Evolutionary conservation across 1,139 yeast genomes (phyloP), one percentile per base, ranked within the genome.

Genomic region (Arxiozyma slooffiae): DNA sequence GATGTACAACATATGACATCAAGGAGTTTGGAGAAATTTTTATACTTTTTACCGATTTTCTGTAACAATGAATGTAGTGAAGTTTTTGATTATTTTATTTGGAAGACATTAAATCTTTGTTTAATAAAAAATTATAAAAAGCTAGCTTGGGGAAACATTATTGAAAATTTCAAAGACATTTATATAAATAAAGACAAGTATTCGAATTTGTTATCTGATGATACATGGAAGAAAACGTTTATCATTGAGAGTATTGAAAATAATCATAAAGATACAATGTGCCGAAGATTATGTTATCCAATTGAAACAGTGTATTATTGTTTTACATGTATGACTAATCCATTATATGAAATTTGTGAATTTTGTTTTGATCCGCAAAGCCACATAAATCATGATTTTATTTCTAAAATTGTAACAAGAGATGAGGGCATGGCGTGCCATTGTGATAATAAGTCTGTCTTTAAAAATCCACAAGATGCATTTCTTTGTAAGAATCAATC

Each of bases 371-470:
- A 81, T 51, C 80, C 81, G 2, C 81, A 79, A 5, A 75, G 76
- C 52, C 98, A 92, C 67, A 64, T 67, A 37, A 95, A 81, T 48
- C 98, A 92, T 65, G 79, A 81, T 44, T 84, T 86, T 16, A 81
- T 83, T 50, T 79, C 85, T 17, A 77, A 82, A 41, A 81, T 88
- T 16, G 82, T 90, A 50, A 82, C 79, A 51, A 71, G 92, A 48
- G 95, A 88, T 54, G 85, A 82, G 56, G 96, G 96, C 4, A 97
- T 97, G 0, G 89, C 89, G 6, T 92, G 97, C 65, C 97, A 92
- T 64, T 92, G 97, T 69, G 97, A 97, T 1, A 96, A 92, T 63
- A 74, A 78, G 0, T 87, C 83, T 55, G 95, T 96, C 4, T 60
- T 61, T 39, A 60, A 54, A 44, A 52, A 56, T 26, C 55, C 60